Evolutionary conservation across 2,329 filamentous ascomycete species (phyloP).

Genomic region (Zopfia rhizophila): DNA sequence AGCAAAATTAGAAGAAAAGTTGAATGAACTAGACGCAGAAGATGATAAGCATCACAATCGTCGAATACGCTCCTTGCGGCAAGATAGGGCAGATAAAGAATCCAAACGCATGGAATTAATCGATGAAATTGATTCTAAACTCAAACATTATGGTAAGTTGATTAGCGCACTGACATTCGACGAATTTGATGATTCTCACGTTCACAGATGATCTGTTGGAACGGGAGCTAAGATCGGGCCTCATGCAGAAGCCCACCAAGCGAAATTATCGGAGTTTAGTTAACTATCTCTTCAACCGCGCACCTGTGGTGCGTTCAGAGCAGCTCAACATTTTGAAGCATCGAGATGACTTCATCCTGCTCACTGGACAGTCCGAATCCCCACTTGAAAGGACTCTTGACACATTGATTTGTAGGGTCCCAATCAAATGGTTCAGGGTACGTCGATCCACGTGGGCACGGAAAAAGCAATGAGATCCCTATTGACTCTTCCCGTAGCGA

Average conservation of each 20-base stretch:
- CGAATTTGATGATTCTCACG: background rate
- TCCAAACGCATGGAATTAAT: conserved; percentile 18
- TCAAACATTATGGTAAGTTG: conserved; percentile 17
- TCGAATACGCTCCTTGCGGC: conserved; percentile 8
- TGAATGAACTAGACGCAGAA: conserved; percentile 16
- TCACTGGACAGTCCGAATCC: conserved; percentile 19
- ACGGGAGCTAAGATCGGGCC: conserved; percentile 13
- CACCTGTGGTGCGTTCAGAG: conserved; percentile 17
- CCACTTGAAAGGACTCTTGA: conserved; percentile 21
- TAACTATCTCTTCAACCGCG: conserved; percentile 23
- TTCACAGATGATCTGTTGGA: conserved; percentile 21
- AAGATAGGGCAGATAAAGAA: conserved; percentile 7
- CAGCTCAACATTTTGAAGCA: conserved; percentile 6
- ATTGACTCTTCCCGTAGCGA: background rate
- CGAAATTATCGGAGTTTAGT: conserved; percentile 20
- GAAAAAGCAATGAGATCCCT: background rate
- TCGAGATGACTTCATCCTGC: conserved; percentile 20
- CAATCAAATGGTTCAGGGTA: conserved; percentile 4
- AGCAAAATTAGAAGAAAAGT: conserved; percentile 15
- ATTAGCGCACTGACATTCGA: background rate
- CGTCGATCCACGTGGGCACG: background rate
- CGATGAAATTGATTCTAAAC: conserved; percentile 14
- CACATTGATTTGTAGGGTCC: conserved; percentile 6
- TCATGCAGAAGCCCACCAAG: conserved; percentile 17
- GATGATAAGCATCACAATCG: conserved; percentile 9